phyloP scores from a whole-genome alignment of 2,329 filamentous ascomycete species.

The Trichoderma brevicompactum region DNA sequence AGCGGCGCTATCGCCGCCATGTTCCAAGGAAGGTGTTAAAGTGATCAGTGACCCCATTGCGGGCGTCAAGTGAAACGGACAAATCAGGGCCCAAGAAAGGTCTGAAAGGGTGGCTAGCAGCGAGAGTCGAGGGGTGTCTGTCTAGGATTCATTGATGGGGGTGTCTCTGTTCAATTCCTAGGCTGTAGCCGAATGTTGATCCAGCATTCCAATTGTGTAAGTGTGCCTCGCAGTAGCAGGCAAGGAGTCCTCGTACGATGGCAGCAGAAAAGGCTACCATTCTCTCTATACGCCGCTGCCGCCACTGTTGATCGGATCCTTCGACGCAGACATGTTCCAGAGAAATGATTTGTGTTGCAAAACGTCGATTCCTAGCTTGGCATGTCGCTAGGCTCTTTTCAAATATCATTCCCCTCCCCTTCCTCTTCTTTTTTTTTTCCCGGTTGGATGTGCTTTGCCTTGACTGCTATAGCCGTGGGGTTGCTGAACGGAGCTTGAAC shows the following conservation, averaged over 20 bases:
- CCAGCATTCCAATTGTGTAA: conserved; percentile 10
- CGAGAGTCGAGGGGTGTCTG: neutral
- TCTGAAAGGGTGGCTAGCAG: neutral
- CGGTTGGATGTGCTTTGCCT: neutral
- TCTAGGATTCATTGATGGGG: neutral
- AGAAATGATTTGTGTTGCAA: neutral
- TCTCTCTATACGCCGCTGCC: neutral
- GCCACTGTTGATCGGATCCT: neutral
- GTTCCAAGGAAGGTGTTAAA: neutral
- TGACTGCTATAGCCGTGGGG: neutral
- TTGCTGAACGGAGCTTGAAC: neutral
- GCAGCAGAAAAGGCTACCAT: neutral
- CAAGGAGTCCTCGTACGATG: conserved; percentile 12
- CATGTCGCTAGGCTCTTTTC: neutral
- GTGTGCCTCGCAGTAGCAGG: neutral
- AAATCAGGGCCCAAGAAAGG: neutral
- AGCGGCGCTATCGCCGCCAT: neutral
- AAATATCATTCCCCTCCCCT: neutral
- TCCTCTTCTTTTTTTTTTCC: neutral
- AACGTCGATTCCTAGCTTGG: neutral
- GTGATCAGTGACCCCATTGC: conserved; percentile 5
- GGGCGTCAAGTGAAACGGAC: conserved; percentile 25
- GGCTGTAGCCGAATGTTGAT: neutral
- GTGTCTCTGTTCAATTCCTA: conserved; percentile 7
- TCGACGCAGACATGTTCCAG: neutral